These are phyloP conservation scores for Salix caprea DNA, from an alignment of 345 rosid genomes.

Conservation along the genomic window DNA sequence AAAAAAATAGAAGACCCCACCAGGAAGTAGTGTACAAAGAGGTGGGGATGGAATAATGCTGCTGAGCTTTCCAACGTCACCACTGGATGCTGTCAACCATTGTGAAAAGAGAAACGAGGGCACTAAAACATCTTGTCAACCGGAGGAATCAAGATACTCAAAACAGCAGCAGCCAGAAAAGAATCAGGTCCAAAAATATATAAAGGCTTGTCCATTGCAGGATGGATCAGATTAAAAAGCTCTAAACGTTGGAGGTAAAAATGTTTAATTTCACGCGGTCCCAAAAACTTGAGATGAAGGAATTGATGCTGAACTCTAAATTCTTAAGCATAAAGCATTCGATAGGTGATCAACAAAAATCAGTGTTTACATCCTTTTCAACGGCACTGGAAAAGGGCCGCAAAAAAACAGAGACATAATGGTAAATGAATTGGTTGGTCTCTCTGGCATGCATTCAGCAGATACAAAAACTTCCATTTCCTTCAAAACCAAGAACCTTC, in stretches of 20 bases:
- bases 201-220: background rate
- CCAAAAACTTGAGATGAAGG: background rate
- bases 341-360: conserved; percentile 1
- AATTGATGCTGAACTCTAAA: conserved; percentile 7
- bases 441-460: conserved; percentile 2
- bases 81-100: conserved; percentile 23
- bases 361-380: conserved; percentile 18
- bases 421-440: background rate
- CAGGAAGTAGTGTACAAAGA: background rate
- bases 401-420: background rate
- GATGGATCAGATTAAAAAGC: background rate
- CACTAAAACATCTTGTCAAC: background rate
- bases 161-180: background rate
- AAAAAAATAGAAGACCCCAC: conserved; percentile 8
- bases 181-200: background rate
- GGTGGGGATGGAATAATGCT: background rate
- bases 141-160: background rate
- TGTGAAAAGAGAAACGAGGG: background rate
- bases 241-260: background rate
- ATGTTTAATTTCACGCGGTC: background rate
- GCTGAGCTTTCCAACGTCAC: conserved; percentile 10
- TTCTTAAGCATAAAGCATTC: conserved; percentile 9
- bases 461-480: conserved; percentile 10
- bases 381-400: conserved; percentile 1
- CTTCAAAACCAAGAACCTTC: conserved; percentile 18